A percentile compares a stretch with the other conserved stretches of the same genome.
Evolutionary conservation across 2,329 filamentous ascomycete genomes (phyloP).

Genomic region (Fusarium sp.): DNA sequence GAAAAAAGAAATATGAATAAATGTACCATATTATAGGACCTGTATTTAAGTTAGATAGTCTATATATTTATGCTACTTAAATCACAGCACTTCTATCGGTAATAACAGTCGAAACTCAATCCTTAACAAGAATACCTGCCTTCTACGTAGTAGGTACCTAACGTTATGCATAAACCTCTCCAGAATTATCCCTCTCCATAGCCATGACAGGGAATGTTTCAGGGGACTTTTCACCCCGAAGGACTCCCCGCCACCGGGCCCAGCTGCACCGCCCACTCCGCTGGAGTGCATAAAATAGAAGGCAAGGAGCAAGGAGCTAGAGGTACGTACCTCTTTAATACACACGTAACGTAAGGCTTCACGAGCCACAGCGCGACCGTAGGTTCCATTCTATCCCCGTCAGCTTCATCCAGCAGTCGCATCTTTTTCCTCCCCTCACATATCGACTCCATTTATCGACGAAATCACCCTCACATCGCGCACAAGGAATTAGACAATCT

Average conservation of each 20-base stretch:
- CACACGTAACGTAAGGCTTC: constrained; percentile 35
- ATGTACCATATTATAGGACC: no score
- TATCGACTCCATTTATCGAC: constrained; percentile 11
- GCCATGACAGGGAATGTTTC: constrained; percentile 1
- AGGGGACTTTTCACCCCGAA: background rate
- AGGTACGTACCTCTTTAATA: constrained; percentile 18
- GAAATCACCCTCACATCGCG: constrained; percentile 28
- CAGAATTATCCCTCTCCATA: no score
- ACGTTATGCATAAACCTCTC: background rate
- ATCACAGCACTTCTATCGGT: no score
- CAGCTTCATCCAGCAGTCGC: constrained; percentile 31
- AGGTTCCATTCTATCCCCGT: constrained; percentile 24
- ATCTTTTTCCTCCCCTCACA: constrained; percentile 19
- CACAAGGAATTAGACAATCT: background rate
- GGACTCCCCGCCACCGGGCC: constrained; percentile 1
- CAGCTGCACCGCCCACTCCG: constrained; percentile 1
- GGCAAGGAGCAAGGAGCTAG: background rate
- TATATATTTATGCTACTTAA: no score
- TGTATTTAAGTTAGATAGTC: no score
- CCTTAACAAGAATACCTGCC: no score
- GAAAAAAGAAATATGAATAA: no score
- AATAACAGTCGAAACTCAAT: no score
- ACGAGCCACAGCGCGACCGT: constrained; percentile 32
- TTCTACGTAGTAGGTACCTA: no score
- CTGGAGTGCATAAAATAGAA: background rate